Percentiles rank a stretch among this genome's conserved stretches.
phyloP scores from a whole-genome alignment of 192 early-diverging fungal species.

The Oehlia diaphana region DNA sequence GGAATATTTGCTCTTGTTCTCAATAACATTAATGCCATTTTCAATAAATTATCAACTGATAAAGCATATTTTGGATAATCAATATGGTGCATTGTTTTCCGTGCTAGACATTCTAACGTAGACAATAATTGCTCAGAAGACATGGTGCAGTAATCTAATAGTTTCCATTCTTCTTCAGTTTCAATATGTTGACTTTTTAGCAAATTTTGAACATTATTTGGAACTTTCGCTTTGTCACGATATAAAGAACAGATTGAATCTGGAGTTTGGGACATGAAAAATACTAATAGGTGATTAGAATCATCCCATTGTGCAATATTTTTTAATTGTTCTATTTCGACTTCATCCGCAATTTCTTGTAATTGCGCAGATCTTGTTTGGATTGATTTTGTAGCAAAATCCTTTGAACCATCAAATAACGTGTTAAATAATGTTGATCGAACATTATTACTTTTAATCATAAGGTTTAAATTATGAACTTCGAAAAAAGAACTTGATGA shows the following conservation, averaged over 20 bases:
- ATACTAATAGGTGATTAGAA: slow-evolving; percentile 28
- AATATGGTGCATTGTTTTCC: background rate
- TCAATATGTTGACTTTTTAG: slow-evolving; percentile 20
- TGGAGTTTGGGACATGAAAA: slow-evolving; percentile 31
- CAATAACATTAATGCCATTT: slow-evolving; percentile 31
- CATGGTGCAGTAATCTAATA: slow-evolving; percentile 25
- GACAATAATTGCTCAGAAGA: background rate
- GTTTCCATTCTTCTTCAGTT: background rate
- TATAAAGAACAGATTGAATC: slow-evolving; percentile 31
- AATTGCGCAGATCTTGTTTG: background rate
- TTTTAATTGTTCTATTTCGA: background rate
- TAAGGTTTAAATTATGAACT: slow-evolving; percentile 15
- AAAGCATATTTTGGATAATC: slow-evolving; percentile 22
- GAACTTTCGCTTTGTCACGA: slow-evolving; percentile 20
- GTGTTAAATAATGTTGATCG: slow-evolving; percentile 22
- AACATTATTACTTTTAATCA: slow-evolving; percentile 4
- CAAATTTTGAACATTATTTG: slow-evolving; percentile 20
- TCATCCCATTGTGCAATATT: slow-evolving; percentile 20
- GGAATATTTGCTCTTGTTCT: slow-evolving; percentile 30
- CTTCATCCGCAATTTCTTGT: slow-evolving; percentile 1
- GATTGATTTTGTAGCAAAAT: slow-evolving; percentile 31
- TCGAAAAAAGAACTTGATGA: slow-evolving; percentile 25
- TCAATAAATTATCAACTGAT: slow-evolving; percentile 21
- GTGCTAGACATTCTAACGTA: slow-evolving; percentile 19
- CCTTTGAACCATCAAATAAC: slow-evolving; percentile 17